Conservation (phyloP, 139 green algal genomes). For the Chlorella sp. region DNA sequence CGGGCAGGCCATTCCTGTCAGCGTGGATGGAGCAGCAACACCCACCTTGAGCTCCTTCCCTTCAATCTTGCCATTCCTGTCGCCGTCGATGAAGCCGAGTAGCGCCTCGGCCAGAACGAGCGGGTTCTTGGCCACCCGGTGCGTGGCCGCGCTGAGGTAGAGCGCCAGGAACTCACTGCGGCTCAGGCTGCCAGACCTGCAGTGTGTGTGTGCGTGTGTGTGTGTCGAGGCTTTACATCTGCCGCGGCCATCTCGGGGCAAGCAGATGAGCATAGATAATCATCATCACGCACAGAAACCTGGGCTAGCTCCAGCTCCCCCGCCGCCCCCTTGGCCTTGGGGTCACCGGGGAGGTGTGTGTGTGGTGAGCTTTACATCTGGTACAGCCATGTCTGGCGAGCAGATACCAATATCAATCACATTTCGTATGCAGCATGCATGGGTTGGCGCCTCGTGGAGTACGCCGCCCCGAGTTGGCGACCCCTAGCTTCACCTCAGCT, state of each 20-base stretch:
- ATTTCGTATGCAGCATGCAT: too few species aligned
- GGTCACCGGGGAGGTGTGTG: too few species aligned
- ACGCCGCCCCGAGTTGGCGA: too few species aligned
- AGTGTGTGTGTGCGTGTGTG: neutral
- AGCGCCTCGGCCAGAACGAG: slow-evolving; percentile 22
- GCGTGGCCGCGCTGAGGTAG: slow-evolving; percentile 13
- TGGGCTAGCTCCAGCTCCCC: neutral
- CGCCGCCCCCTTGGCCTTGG: slow-evolving; percentile 3
- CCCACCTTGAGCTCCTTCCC: slow-evolving; percentile 17
- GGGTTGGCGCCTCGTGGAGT: too few species aligned
- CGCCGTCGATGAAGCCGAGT: slow-evolving; percentile 15
- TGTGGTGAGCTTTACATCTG: neutral
- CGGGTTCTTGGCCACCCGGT: slow-evolving; percentile 20
- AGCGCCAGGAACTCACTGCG: slow-evolving; percentile 24
- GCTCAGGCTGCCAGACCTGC: slow-evolving; percentile 3
- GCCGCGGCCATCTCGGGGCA: neutral
- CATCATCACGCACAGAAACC: neutral
- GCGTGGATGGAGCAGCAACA: neutral
- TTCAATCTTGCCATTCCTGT: slow-evolving; percentile 20
- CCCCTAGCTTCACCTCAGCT: too few species aligned
- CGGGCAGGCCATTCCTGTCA: neutral
- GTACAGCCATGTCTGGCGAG: neutral
- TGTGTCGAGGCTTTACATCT: neutral
- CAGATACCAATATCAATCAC: too few species aligned
- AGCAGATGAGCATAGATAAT: neutral